Evolutionary conservation across 176 grass and related monocot genomes (phyloP).

Genomic region (Otatea glauca): DNA sequence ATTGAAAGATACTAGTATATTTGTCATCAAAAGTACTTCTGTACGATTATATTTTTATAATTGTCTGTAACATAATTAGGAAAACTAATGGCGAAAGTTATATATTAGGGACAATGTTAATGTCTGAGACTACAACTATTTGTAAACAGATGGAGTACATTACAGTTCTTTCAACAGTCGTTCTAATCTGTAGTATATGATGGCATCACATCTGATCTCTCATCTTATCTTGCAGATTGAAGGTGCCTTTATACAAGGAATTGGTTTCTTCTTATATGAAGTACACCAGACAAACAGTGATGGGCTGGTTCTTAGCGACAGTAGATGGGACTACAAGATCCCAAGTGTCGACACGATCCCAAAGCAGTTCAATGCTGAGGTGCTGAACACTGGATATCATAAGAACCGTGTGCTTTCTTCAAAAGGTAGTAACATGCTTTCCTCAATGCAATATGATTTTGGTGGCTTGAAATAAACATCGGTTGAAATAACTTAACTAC

Average conservation of each 20-base stretch:
- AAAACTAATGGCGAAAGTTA: neutral
- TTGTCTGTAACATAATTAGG: neutral
- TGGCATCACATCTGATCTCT: too few species aligned
- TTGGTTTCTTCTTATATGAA: constrained; percentile 72
- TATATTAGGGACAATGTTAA: neutral
- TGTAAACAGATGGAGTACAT: neutral
- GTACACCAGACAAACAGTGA: constrained; percentile 52
- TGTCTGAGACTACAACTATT: neutral
- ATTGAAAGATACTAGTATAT: neutral
- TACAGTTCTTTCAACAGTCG: neutral
- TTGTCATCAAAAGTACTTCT: neutral
- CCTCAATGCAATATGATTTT: neutral
- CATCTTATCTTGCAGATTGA: constrained; percentile 42
- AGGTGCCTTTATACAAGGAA: constrained; percentile 67
- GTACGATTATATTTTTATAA: neutral
- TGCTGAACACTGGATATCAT: constrained; percentile 60
- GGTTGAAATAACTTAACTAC: constrained; percentile 9
- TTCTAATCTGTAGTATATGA: neutral
- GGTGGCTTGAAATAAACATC: neutral
- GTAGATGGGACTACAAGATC: constrained; percentile 75
- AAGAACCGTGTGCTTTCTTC: constrained; percentile 73
- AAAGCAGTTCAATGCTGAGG: constrained; percentile 66
- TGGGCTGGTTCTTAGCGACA: constrained; percentile 54
- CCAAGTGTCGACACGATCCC: constrained; percentile 68
- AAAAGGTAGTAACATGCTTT: constrained; percentile 53